Evolutionary conservation across 2,329 filamentous ascomycete genomes (phyloP), one percentile per base, ranked within the genome.

Genomic region (Hymenoscyphus linearis): DNA sequence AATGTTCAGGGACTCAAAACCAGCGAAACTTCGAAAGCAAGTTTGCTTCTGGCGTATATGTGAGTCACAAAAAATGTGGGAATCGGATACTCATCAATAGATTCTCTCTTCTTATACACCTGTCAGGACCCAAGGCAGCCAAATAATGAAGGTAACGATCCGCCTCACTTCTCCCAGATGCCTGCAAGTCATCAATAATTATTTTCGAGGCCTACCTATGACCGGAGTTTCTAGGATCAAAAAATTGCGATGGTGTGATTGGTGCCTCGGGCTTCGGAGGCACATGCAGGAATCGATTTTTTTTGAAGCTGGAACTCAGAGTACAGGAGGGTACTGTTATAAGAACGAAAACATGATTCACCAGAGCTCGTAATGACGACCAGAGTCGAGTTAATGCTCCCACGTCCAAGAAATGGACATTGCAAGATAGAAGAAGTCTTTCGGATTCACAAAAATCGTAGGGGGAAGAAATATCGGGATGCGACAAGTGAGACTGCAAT

Each of bases 51-150:
- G 22, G 44, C 44, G 13, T 13, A 10, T 22, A 50, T 13, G 44
- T 68, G 67, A 69, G 66, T 69, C 67, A 69, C 62, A 53, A 62
- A 47, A 57, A 37, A 37, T 37, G 27, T 22, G 50, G 55, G 40
- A 59, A 54, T 59, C 58, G 59, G 52, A 61, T 40, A 58, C 61
- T 64, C 58, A 67, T 52, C 62, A 57, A 61, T 59, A 58, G 60
- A 52, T 56, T 55, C 47, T 47, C 60, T 36, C 35, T 54, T 63
- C 57, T 62, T 65, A 58, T 60, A 60, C 64, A 62, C 50, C 52
- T 52, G 53, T 47, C 52, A 54, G 50, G 18, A 59, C 27, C 62
- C 52, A 61, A 69, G 66, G 66, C 64, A 68, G 16, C 64, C 59
- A 62, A 47, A 52, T 25, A 47, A 52, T 25, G 18, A 50, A 67